Evolutionary conservation across 495 filamentous ascomycete species (phyloP).

Genomic region (Cairneyella variabilis): DNA sequence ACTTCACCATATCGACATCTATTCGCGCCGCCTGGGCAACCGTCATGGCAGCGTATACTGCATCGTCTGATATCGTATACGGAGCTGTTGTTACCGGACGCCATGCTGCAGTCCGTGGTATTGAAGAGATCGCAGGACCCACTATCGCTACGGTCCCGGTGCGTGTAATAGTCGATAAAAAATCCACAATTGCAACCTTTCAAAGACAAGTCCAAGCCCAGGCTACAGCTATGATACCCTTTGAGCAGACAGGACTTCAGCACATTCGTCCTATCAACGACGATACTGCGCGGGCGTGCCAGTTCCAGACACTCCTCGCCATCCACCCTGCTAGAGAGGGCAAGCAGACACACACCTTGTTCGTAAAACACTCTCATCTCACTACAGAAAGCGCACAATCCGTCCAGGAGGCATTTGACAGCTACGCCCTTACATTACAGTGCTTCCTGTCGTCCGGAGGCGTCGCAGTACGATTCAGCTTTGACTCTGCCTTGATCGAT

Average conservation of each 20-base stretch:
- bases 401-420: background rate
- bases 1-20: background rate
- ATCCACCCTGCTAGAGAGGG: background rate
- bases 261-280: background rate
- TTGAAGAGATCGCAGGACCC: background rate
- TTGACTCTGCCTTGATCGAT: background rate
- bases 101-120: background rate
- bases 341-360: background rate
- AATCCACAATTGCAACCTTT: background rate
- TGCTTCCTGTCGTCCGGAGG: background rate
- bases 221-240: background rate
- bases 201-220: background rate
- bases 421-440: background rate
- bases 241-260: background rate
- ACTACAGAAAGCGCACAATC: background rate
- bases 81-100: constrained; percentile 11
- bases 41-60: background rate
- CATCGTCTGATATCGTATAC: constrained; percentile 40
- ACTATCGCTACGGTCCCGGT: constrained; percentile 3
- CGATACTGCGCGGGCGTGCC: background rate
- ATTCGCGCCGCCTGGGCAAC: background rate
- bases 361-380: background rate
- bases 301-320: background rate
- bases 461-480: background rate
- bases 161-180: background rate